phyloP scores from a whole-genome alignment of 2,329 filamentous ascomycete species.

The Remersonia thermophila region DNA sequence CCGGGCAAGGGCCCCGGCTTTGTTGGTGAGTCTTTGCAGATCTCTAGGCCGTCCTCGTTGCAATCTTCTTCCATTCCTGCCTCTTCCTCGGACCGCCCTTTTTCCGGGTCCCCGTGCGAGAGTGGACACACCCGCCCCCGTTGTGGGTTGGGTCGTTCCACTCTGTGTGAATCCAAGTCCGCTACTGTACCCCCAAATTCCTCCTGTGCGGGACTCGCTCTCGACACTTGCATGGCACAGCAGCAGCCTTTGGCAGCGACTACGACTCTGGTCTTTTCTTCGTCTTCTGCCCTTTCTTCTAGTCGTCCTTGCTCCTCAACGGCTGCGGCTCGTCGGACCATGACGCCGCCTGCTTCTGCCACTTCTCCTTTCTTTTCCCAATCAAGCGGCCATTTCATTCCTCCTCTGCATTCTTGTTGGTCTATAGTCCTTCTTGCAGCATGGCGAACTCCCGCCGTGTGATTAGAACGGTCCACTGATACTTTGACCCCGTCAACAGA shows the following conservation, averaged over 20 bases:
- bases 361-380: conserved; percentile 39
- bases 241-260: conserved; percentile 17
- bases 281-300: conserved; percentile 21
- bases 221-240: conserved; percentile 20
- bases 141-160: too few species aligned
- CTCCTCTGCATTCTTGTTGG: conserved; percentile 40
- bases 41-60: conserved; percentile 23
- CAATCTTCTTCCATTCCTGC: conserved; percentile 10
- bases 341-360: conserved; percentile 23
- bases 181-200: conserved; percentile 4
- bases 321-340: too few species aligned
- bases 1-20: conserved; percentile 36
- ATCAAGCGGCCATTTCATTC: conserved; percentile 39
- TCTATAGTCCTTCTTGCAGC: conserved; percentile 34
- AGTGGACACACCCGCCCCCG: too few species aligned
- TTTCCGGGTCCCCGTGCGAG: conserved; percentile 17
- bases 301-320: conserved; percentile 9
- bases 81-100: conserved; percentile 9
- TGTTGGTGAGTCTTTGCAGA: conserved; percentile 42
- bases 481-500: conserved; percentile 28
- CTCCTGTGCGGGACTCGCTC: conserved; percentile 14
- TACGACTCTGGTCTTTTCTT: conserved; percentile 12
- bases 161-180: too few species aligned
- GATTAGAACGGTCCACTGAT: conserved; percentile 25
- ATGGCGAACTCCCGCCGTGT: too few species aligned